Base-by-base conservation (phyloP, 352 stramenopile genomes). In the Phytophthora sp. region DNA sequence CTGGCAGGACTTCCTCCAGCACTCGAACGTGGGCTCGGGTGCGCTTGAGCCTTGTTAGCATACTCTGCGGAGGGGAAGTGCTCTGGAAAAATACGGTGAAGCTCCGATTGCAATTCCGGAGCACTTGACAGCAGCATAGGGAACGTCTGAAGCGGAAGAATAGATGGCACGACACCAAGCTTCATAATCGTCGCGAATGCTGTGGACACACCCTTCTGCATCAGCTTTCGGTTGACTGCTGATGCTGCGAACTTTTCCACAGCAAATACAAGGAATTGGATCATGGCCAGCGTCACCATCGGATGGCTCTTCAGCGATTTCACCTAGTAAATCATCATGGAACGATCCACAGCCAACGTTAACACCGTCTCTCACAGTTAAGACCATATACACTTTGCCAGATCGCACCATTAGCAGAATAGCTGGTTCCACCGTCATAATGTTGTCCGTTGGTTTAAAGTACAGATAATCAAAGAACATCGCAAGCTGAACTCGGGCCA, bases 381-480 rank as follows among this genome's bases (percentile, higher is more conserved):
- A 24, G 46, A 41, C n/a, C 12, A 15, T 21, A 51, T 27, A 0
- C 5, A 27, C 13, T 12, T 35, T 24, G 7, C 7, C 11, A 39
- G 21, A 35, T 47, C 78, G 38, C 60, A 95, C 85, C 85, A 95
- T 92, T 7, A 95, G 73, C 38, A 95, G 67, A 59, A 94, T 93
- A 0, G 87, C 80, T 35, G 87, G 87, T 49, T 95, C 87, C 47
- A 95, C 79, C 38, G 73, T 83, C 85, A 94, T 94, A 39, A 95
- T 86, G 71, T 88, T 92, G 66, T 94, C 85, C 4, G 68, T 82
- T 7, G 77, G 63, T 51, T 90, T 91, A 60, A 93, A 95, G 63
- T 95, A 93, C 30, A 95, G 63, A 65, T 88, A 95, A 57, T 95
- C 87, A 36, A 95, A 93, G 63, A 94, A 95, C 82, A 95, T 95